These are phyloP conservation scores for Penicillium paxilli DNA, from an alignment of 495 filamentous ascomycete species.

Conservation along the genomic window DNA sequence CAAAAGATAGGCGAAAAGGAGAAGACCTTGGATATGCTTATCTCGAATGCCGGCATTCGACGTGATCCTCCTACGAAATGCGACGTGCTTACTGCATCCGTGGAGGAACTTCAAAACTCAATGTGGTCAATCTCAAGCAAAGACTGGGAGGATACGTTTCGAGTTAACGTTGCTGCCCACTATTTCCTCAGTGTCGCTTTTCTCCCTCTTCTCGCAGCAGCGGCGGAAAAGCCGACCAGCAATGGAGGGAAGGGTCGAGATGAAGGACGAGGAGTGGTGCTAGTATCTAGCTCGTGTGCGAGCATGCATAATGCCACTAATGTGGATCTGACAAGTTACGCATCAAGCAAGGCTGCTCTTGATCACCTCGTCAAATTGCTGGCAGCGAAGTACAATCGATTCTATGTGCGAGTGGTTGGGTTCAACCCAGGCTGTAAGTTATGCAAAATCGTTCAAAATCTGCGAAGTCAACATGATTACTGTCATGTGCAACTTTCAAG, in stretches of 20 bases:
- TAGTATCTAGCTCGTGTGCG: constrained; percentile 45
- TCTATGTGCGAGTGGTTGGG: constrained; percentile 42
- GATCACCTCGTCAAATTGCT: constrained; percentile 45
- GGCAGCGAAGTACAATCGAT: constrained; percentile 41
- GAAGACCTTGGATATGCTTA: constrained; percentile 38
- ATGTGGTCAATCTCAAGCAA: constrained; percentile 40
- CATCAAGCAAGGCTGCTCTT: constrained; percentile 45
- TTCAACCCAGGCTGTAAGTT: constrained; percentile 50
- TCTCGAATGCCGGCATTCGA: constrained; percentile 47
- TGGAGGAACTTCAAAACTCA: constrained; percentile 38
- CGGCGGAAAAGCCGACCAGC: constrained; percentile 11
- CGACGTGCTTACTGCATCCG: constrained; percentile 35
- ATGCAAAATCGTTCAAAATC: background rate
- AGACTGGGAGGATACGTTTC: constrained; percentile 42
- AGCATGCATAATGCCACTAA: constrained; percentile 51
- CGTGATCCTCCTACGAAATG: constrained; percentile 39
- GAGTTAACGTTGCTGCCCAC: constrained; percentile 44
- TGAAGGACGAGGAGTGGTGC: constrained; percentile 40
- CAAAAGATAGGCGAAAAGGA: constrained; percentile 23
- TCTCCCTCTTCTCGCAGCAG: constrained; percentile 37
- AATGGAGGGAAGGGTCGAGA: constrained; percentile 23
- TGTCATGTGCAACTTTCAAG: no score
- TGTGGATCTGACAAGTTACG: constrained; percentile 47
- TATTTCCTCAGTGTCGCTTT: constrained; percentile 45
- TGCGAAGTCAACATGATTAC: background rate